Evolutionary conservation across 495 filamentous ascomycete species (phyloP).

Genomic region (Penicillium desertorum): DNA sequence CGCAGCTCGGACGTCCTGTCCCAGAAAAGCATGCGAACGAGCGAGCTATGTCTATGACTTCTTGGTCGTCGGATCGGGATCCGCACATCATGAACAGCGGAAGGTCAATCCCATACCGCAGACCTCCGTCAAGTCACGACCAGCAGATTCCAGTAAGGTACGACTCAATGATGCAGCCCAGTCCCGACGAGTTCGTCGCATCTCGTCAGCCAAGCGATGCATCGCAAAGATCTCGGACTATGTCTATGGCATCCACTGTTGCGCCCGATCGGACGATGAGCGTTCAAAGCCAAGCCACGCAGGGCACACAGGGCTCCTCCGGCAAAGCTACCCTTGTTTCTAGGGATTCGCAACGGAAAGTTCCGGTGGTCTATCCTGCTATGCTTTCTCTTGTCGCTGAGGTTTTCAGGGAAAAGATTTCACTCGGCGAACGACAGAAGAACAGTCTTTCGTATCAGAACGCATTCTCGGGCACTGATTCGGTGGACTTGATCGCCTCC

Average conservation of each 20-base stretch:
- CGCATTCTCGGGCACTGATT: slow-evolving; percentile 90
- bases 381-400: slow-evolving; percentile 87
- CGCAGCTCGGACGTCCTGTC: slow-evolving; percentile 85
- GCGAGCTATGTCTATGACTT: slow-evolving; percentile 92
- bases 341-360: slow-evolving; percentile 50
- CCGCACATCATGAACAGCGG: slow-evolving; percentile 84
- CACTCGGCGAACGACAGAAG: slow-evolving; percentile 83
- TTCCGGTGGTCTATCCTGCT: slow-evolving; percentile 89
- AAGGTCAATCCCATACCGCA: slow-evolving; percentile 72
- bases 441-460: slow-evolving; percentile 97
- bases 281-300: slow-evolving; percentile 42
- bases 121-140: slow-evolving; percentile 57
- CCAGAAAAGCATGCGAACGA: slow-evolving; percentile 85
- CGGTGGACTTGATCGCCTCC: slow-evolving; percentile 88
- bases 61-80: slow-evolving; percentile 76
- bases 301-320: slow-evolving; percentile 32
- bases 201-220: slow-evolving; percentile 46
- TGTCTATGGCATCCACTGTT: slow-evolving; percentile 89
- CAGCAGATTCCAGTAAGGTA: slow-evolving; percentile 18
- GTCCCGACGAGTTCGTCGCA: slow-evolving; percentile 28
- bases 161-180: slow-evolving; percentile 27
- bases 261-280: slow-evolving; percentile 53
- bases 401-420: slow-evolving; percentile 81
- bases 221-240: slow-evolving; percentile 55
- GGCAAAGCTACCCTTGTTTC: slow-evolving; percentile 45